Evolutionary conservation across 306 rosid genomes (phyloP), one percentile per base, ranked within the genome.

Genomic region (Cotoneaster glaucophyllus): DNA sequence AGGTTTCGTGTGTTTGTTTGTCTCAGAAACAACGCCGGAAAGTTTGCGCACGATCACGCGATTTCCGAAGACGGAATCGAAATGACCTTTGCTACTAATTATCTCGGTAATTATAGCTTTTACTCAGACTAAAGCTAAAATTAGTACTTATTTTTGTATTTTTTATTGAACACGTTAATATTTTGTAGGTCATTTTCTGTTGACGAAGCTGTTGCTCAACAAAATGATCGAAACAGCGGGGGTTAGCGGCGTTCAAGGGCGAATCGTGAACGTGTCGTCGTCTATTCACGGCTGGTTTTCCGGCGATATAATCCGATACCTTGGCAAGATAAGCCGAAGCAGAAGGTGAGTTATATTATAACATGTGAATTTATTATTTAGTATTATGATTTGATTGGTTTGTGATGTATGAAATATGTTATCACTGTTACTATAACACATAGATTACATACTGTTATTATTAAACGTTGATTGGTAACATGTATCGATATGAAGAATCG

Each of bases 31-130:
- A 94, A 92, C 83, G 98, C 97, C 7, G 98, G 99, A 3, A 94
- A 87, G 63, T 92, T 94, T 70, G 87, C 97, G 11, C 88, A 90
- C 29, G 83, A 86, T 48, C 92, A 86, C n/a, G 89, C 90, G 1
- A 74, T 88, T 25, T 85, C 97, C 1, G 93, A 90, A 57, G 98
- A 94, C 77, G 98, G 98, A 83, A 74, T 90, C 53, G 98, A 94
- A 71, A 88, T 88, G 90, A 89, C 98, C 63, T 93, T 93, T n/a
- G 97, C 97, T 52, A 93, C 98, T 52, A 93, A 93, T 79, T 93
- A 88, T 75, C 77, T 91, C 17, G 98, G 96, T 88, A 39, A 69
- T 54, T 63, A 13, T 7, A 57, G 1, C 37, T 15, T 17, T 6
- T 3, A 0, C 31, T 44, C 39, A 24, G 59, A 8, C 73, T 25